Evolutionary conservation across 2,329 filamentous ascomycete genomes (phyloP), one percentile per base, ranked within the genome.

Genomic region (Paraphoma sp.): DNA sequence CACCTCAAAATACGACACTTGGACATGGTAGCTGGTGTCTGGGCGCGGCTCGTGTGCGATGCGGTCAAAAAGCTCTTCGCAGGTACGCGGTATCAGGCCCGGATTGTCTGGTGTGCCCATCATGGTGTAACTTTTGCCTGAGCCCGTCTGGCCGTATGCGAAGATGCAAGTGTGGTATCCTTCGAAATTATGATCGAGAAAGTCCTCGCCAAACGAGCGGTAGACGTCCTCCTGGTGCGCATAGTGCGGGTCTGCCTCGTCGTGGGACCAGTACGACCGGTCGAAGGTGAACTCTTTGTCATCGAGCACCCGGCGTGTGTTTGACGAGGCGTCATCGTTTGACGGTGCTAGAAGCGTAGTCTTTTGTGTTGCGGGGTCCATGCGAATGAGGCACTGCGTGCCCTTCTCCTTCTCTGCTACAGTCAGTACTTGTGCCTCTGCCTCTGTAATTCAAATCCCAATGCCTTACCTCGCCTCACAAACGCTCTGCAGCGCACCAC

Each of bases 81-180:
- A 99, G 9, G 95, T 99, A 48, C 93, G 87, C 7, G 95, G 95
- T 63, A 99, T 99, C 53, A 99, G 83, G 4, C 95, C 95, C 0
- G 93, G 92, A 65, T 96, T 87, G 30, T 95, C 90, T 6, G 89
- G 82, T 1, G 84, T 88, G 43, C 95, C 95, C 95, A 99, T 99
- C 87, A 89, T 99, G 42, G 95, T 97, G 79, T 98, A 99, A 75
- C 92, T 96, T 82, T 99, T 99, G 49, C 95, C 95, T 0, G 93
- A 96, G 23, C 95, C 95, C 0, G 95, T 99, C 81, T 99, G 95
- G 10, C 95, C 95, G 72, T 99, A 98, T 58, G 95, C 95, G 74
- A 99, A 98, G 67, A 99, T 99, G 77, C 95, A 99, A 0, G 95
- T 99, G 79, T 99, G 94, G 80, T 99, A 99, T 62, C 95, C 95